phyloP scores from a whole-genome alignment of 78 protist species.

The Tieghemostelium lacteum region DNA sequence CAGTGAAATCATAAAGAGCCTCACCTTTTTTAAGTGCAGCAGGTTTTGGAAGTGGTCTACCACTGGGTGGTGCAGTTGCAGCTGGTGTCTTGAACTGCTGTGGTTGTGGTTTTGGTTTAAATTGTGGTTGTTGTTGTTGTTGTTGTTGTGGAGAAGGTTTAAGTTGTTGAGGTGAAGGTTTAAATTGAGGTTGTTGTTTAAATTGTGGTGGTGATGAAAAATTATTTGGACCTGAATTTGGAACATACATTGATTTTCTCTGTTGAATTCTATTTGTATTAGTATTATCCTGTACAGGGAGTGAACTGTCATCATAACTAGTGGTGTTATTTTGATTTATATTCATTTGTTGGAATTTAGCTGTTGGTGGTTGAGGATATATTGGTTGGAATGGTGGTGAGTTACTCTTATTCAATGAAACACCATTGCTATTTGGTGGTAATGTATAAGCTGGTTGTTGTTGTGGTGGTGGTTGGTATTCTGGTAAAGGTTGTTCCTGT shows the following conservation, averaged over 20 bases:
- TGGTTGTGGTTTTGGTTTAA: background rate
- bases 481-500: background rate
- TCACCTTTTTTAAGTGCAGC: slow-evolving; percentile 3
- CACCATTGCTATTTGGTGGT: background rate
- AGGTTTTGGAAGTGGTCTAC: slow-evolving; percentile 47
- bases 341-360: too few relatives aligned
- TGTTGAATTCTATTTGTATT: too few relatives aligned
- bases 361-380: background rate
- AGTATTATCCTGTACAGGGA: too few relatives aligned
- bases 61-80: background rate
- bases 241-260: background rate
- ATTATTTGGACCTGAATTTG: background rate
- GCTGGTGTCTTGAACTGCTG: slow-evolving; percentile 8
- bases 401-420: background rate
- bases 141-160: slow-evolving; percentile 7
- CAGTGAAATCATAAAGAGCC: slow-evolving; percentile 61
- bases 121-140: background rate
- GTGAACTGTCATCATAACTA: too few relatives aligned
- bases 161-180: slow-evolving; percentile 11
- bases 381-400: background rate
- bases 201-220: too few relatives aligned
- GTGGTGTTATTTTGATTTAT: too few relatives aligned
- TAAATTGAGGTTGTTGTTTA: slow-evolving; percentile 7
- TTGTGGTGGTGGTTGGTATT: slow-evolving; percentile 7
- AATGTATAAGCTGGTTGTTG: background rate